These are phyloP conservation scores for Aaosphaeria pasadenensis DNA, from an alignment of 2,329 filamentous ascomycete species.

Conservation along the genomic window DNA sequence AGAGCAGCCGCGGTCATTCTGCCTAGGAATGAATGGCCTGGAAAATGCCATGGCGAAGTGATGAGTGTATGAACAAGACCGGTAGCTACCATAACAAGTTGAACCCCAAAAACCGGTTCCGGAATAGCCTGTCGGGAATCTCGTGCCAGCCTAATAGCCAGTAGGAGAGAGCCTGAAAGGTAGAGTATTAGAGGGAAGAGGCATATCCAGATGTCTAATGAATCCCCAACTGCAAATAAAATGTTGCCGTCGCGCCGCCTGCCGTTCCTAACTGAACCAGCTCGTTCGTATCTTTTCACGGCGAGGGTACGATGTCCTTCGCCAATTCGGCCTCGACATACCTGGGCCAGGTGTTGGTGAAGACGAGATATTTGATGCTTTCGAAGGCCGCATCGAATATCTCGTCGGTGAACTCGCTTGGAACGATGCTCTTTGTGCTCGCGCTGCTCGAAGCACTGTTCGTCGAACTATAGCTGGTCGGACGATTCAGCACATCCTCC, in stretches of 20 bases:
- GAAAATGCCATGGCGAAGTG: no score
- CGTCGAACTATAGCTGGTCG: slow-evolving; percentile 26
- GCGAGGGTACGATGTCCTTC: slow-evolving; percentile 15
- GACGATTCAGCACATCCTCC: slow-evolving; percentile 32
- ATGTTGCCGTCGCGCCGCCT: no score
- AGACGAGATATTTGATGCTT: slow-evolving; percentile 38
- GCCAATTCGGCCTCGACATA: slow-evolving; percentile 32
- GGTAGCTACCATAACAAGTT: no score
- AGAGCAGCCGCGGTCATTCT: no score
- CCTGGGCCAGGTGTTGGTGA: slow-evolving; percentile 38
- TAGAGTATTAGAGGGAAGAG: not conserved
- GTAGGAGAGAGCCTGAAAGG: slow-evolving; percentile 1
- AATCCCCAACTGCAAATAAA: no score
- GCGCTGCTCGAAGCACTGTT: slow-evolving; percentile 18
- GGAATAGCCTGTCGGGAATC: slow-evolving; percentile 9
- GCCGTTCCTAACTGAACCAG: no score
- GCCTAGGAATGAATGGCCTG: no score
- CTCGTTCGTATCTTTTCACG: not conserved
- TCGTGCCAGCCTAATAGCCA: slow-evolving; percentile 6
- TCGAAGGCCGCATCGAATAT: slow-evolving; percentile 35
- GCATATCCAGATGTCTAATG: no score
- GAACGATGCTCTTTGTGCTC: slow-evolving; percentile 25
- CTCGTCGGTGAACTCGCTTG: slow-evolving; percentile 32
- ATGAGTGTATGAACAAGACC: no score
- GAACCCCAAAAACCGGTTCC: not conserved